phyloP scores from a whole-genome alignment of 768 basidiomycete genomes.

The Agaricus blazei region DNA sequence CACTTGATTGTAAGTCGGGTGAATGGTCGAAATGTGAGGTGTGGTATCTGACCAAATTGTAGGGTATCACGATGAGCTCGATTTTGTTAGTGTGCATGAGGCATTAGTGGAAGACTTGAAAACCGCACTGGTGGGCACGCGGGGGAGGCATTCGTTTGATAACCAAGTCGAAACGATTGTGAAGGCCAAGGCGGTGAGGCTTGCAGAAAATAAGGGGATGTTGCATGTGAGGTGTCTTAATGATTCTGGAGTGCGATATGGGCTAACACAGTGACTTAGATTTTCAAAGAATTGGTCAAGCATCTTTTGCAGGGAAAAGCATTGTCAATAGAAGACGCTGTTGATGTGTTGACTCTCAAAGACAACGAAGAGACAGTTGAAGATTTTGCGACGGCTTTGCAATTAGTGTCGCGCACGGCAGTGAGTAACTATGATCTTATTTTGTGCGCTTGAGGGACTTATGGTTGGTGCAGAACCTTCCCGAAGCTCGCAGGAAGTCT shows the following conservation, averaged over 20 bases:
- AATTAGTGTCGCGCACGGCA: slow-evolving; percentile 52
- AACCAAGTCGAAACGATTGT: slow-evolving; percentile 61
- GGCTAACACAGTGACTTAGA: slow-evolving; percentile 26
- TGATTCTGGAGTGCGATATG: background rate
- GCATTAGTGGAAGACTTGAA: slow-evolving; percentile 60
- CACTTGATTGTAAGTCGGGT: slow-evolving; percentile 47
- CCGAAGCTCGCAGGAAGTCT: slow-evolving; percentile 61
- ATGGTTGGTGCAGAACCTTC: slow-evolving; percentile 45
- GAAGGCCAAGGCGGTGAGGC: slow-evolving; percentile 44
- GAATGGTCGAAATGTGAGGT: background rate
- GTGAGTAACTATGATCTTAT: slow-evolving; percentile 27
- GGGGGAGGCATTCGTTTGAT: slow-evolving; percentile 62
- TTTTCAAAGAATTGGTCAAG: slow-evolving; percentile 67
- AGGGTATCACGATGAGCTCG: slow-evolving; percentile 86
- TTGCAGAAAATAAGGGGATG: slow-evolving; percentile 47
- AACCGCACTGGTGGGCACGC: slow-evolving; percentile 37
- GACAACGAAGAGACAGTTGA: slow-evolving; percentile 59
- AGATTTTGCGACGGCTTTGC: slow-evolving; percentile 66
- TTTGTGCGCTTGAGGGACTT: background rate
- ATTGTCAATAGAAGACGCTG: slow-evolving; percentile 70
- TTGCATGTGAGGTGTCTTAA: slow-evolving; percentile 33
- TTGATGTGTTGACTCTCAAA: slow-evolving; percentile 83
- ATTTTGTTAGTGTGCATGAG: slow-evolving; percentile 84
- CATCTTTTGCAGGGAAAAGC: slow-evolving; percentile 71
- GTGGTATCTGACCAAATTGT: background rate